These are phyloP conservation scores for Daldinia bambusicola DNA, from an alignment of 495 filamentous ascomycete genomes.

Conservation along the genomic window DNA sequence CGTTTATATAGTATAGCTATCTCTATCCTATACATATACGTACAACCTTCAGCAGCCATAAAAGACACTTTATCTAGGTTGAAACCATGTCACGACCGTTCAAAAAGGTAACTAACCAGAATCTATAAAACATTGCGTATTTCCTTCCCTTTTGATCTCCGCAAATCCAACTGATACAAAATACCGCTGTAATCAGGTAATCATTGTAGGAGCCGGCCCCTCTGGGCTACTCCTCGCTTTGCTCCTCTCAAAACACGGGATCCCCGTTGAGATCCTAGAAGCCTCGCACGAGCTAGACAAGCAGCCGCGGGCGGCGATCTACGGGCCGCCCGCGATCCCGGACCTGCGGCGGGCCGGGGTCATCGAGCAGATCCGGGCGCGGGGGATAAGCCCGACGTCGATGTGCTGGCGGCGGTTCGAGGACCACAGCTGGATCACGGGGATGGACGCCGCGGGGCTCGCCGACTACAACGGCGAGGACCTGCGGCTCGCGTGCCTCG, in stretches of 20 bases:
- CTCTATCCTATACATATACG: not conserved
- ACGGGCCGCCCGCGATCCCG: constrained; percentile 62
- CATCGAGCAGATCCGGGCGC: constrained; percentile 60
- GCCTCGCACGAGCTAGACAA: constrained; percentile 59
- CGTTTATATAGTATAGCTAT: not conserved
- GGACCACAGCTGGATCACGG: constrained; percentile 48
- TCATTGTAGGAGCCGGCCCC: constrained; percentile 66
- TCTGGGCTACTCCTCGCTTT: constrained; percentile 66
- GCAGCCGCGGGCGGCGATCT: constrained; percentile 66
- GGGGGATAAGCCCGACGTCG: constrained; percentile 60
- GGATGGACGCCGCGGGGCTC: constrained; percentile 46
- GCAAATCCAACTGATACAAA: not conserved
- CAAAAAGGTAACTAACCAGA: constrained; percentile 32
- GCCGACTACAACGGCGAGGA: constrained; percentile 50
- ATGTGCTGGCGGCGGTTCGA: constrained; percentile 64
- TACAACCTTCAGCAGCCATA: not conserved
- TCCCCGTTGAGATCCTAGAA: constrained; percentile 64
- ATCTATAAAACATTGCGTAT: not conserved
- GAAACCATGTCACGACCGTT: constrained; percentile 39
- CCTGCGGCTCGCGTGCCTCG: constrained; percentile 52
- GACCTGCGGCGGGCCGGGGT: constrained; percentile 67
- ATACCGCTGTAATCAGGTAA: constrained; percentile 39
- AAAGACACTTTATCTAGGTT: constrained; percentile 5
- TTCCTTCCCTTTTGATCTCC: not conserved
- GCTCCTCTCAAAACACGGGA: constrained; percentile 63